phyloP scores from a whole-genome alignment of 768 basidiomycete genomes.

The Glaciozyma martinii region DNA sequence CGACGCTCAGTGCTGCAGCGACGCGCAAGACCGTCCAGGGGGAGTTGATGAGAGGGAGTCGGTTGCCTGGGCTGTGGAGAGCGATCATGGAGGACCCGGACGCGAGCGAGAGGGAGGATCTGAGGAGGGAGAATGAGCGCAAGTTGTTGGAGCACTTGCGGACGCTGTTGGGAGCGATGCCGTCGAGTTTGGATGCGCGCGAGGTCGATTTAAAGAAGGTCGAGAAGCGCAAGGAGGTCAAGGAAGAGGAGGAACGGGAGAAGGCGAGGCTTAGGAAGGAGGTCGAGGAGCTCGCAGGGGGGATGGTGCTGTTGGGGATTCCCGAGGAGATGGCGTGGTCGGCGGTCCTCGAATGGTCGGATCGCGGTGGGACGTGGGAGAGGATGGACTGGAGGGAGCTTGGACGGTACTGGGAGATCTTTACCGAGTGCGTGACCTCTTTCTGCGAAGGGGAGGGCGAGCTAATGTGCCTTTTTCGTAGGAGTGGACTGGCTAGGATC shows the following conservation, averaged over 20 bases:
- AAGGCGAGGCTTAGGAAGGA: slow-evolving; percentile 48
- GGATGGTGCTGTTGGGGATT: slow-evolving; percentile 64
- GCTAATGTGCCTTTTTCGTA: slow-evolving; percentile 40
- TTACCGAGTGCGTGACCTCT: slow-evolving; percentile 46
- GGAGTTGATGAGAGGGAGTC: slow-evolving; percentile 31
- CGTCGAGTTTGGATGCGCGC: slow-evolving; percentile 39
- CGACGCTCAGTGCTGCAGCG: slow-evolving; percentile 29
- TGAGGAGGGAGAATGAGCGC: slow-evolving; percentile 67
- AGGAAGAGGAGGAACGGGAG: slow-evolving; percentile 8
- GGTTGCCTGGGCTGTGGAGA: slow-evolving; percentile 65
- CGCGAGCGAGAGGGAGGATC: slow-evolving; percentile 55
- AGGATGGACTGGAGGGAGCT: slow-evolving; percentile 47
- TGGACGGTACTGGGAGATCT: slow-evolving; percentile 54
- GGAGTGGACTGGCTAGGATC: background rate
- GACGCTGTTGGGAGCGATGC: slow-evolving; percentile 54
- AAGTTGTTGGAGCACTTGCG: slow-evolving; percentile 63
- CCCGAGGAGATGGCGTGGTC: slow-evolving; percentile 77
- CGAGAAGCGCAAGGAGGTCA: slow-evolving; percentile 42
- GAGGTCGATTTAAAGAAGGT: slow-evolving; percentile 33
- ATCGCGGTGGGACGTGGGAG: slow-evolving; percentile 60
- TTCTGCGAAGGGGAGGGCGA: background rate
- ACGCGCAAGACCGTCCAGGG: slow-evolving; percentile 35
- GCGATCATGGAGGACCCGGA: slow-evolving; percentile 73
- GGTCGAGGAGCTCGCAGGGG: slow-evolving; percentile 62
- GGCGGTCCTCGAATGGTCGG: slow-evolving; percentile 61